phyloP scores from a whole-genome alignment of 345 rosid species.

The Draba incana region DNA sequence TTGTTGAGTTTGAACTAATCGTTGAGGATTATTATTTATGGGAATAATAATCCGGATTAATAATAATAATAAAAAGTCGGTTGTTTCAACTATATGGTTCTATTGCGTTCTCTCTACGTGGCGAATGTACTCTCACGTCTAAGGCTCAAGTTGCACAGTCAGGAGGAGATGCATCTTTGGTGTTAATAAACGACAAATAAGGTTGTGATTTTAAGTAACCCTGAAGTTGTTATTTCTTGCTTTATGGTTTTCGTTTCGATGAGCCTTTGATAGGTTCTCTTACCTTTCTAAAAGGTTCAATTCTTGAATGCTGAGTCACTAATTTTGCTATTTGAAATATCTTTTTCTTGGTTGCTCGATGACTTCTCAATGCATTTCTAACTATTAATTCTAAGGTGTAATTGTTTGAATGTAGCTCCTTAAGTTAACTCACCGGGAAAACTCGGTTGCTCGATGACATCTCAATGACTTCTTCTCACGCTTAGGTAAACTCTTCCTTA shows the following conservation, averaged over 20 bases:
- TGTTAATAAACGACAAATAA: conserved; percentile 79
- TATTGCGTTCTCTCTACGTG: conserved; percentile 66
- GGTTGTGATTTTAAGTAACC: conserved; percentile 48
- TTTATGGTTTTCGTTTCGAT: not conserved
- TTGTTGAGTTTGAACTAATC: too few relatives aligned
- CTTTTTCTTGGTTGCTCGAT: not conserved
- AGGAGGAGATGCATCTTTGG: conserved; percentile 77
- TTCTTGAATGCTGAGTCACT: too few relatives aligned
- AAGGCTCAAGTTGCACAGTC: conserved; percentile 81
- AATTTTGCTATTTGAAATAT: too few relatives aligned
- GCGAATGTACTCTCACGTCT: conserved; percentile 70
- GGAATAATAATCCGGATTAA: too few relatives aligned
- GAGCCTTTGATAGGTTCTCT: conserved; percentile 14
- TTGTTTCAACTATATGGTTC: conserved; percentile 78
- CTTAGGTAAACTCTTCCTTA: conserved; percentile 51
- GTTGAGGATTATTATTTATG: too few relatives aligned
- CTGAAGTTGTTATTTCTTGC: not conserved
- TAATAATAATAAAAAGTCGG: too few relatives aligned
- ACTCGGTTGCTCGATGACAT: conserved; percentile 81
- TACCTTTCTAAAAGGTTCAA: too few relatives aligned
- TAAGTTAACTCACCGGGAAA: conserved; percentile 71
- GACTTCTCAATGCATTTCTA: not conserved
- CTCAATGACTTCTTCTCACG: conserved; percentile 85
- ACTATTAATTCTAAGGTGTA: not conserved
- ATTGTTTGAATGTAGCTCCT: conserved; percentile 54